Evolutionary conservation across 805 yeast species (phyloP), one percentile per base, ranked within the genome.

Genomic region (Kluyveromyces wickerhamii): DNA sequence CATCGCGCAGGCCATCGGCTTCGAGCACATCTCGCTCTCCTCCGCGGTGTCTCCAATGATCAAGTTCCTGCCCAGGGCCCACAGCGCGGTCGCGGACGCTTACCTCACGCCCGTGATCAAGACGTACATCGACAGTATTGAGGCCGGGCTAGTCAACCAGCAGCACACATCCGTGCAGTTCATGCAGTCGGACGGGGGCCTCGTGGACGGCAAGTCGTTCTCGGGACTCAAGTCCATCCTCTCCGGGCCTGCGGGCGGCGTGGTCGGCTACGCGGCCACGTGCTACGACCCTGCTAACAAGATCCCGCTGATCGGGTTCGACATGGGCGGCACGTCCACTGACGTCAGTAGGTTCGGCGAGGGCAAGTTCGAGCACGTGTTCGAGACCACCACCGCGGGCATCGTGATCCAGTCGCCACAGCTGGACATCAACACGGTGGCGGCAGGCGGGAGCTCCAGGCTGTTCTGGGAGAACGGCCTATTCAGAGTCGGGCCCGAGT

Each of bases 201-300:
- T 89, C 39, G 87, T 88, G 15, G 86, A 86, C 37, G 87, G 92
- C 49, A 66, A 74, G 15, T 70, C 74, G 32, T 89, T 89, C 54
- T 79, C 95, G 0, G 97, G 97, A 2, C 64, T 89, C 23, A 71
- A 77, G 46, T 95, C 97, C 3, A 82, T 89, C 32, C 60, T 89
- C 22, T 85, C 96, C 1, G 97, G 97, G 2, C 97, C 97, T 3
- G 97, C 97, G 7, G 97, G 97, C 24, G 97, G 97, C 32, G 94
- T 89, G 39, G 96, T 89, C 21, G 97, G 97, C 0, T 84, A 77
- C 48, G 84, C 95, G 0, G 70, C 74, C 34, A 88, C 97, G 0
- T 83, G 95, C 41, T 85, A 69, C 52, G 67, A 74, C 40, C 58
- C 62, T 1, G 49, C 59, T n/a, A 70, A 71, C 36, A 59, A 61